phyloP scores from a whole-genome alignment of 805 yeast species.

The Saturnispora serradocipensis region DNA sequence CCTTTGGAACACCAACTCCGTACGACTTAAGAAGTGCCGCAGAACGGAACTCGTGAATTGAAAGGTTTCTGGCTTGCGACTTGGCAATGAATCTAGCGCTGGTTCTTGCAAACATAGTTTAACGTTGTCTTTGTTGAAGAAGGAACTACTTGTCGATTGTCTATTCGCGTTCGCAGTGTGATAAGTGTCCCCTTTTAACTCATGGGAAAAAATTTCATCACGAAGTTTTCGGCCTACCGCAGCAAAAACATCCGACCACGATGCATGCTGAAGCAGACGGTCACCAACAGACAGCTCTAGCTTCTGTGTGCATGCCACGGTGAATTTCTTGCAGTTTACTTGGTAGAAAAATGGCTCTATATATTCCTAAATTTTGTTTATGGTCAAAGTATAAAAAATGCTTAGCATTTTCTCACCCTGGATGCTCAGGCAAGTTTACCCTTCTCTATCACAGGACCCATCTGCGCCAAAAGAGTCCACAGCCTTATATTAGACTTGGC shows the following conservation, averaged over 20 bases:
- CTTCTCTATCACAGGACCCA: background rate
- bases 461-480: background rate
- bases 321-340: background rate
- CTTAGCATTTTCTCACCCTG: background rate
- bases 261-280: background rate
- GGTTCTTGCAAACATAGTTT: constrained; percentile 6
- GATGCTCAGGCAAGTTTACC: background rate
- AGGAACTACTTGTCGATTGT: background rate
- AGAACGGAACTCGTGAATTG: constrained; percentile 93
- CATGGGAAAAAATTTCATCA: constrained; percentile 2
- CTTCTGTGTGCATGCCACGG: no score
- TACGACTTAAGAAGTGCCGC: constrained; percentile 74
- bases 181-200: constrained; percentile 25
- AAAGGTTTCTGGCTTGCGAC: constrained; percentile 52
- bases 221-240: background rate
- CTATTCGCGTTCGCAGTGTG: constrained; percentile 35
- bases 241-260: background rate
- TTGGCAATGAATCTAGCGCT: background rate
- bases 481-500: background rate
- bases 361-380: background rate
- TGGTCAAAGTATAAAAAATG: background rate
- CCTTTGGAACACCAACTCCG: constrained; percentile 86
- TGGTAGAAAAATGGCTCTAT: background rate
- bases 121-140: background rate
- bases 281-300: no score